Percentiles rank a stretch among this genome's conserved stretches.
Conservation (phyloP, 306 rosid species). For the Hippophae rhamnoides region DNA sequence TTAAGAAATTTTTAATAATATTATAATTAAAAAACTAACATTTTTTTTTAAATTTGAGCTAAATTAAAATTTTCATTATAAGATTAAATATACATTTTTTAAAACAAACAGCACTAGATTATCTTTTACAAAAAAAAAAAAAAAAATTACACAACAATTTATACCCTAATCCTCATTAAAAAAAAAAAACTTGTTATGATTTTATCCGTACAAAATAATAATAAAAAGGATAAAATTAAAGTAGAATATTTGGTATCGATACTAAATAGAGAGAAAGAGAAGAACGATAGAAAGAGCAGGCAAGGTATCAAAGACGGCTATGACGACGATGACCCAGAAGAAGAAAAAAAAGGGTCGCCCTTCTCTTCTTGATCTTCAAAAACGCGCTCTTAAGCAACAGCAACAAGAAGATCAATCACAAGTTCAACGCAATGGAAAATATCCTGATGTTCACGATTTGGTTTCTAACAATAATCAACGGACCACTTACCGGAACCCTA, state of each 20-base stretch:
- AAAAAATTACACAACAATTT: too few species aligned
- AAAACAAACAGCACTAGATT: too few species aligned
- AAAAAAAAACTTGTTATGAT: too few species aligned
- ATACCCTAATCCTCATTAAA: too few species aligned
- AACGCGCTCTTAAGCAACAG: constrained; percentile 58
- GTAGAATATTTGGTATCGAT: background rate
- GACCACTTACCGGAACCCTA: constrained; percentile 20
- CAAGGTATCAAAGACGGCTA: constrained; percentile 45
- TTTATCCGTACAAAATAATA: too few species aligned
- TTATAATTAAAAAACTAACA: too few species aligned
- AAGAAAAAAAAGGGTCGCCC: constrained; percentile 97
- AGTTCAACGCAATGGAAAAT: constrained; percentile 4
- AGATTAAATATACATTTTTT: too few species aligned
- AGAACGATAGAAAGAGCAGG: constrained; percentile 31
- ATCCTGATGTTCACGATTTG: constrained; percentile 28
- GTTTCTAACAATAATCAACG: constrained; percentile 25
- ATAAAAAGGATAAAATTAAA: too few species aligned
- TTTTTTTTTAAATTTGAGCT: too few species aligned
- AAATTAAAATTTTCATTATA: too few species aligned
- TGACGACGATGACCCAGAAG: constrained; percentile 38
- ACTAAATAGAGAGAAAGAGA: constrained; percentile 14
- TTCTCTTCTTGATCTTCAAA: constrained; percentile 93
- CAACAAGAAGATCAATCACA: constrained; percentile 21
- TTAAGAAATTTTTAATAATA: too few species aligned
- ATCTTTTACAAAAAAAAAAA: too few species aligned